phyloP scores from a whole-genome alignment of 805 yeast species.

The Saturnispora diversa region DNA sequence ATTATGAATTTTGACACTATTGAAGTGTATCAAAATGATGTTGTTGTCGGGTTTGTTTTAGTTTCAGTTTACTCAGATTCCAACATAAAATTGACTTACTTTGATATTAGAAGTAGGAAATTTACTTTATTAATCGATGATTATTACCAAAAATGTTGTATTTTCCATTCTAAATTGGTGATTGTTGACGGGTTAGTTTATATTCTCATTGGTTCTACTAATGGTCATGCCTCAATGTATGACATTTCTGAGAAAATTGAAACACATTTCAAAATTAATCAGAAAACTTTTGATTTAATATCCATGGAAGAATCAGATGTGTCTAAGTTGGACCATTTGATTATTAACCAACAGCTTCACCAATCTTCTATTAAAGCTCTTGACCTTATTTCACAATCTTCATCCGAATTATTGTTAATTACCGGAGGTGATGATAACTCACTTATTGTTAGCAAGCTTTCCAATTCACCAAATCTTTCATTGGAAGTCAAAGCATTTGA shows the following conservation, averaged over 20 bases:
- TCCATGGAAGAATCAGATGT: background rate
- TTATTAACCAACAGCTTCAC: slow-evolving; percentile 50
- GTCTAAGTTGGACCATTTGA: slow-evolving; percentile 18
- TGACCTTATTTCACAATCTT: slow-evolving; percentile 19
- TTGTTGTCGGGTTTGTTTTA: slow-evolving; percentile 40
- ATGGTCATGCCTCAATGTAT: slow-evolving; percentile 69
- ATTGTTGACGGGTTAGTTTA: slow-evolving; percentile 23
- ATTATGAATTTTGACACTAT: slow-evolving; percentile 74
- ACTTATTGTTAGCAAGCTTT: slow-evolving; percentile 33
- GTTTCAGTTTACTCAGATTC: slow-evolving; percentile 84
- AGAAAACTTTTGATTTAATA: background rate
- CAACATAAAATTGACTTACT: slow-evolving; percentile 56
- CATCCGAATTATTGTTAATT: slow-evolving; percentile 30
- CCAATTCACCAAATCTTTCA: slow-evolving; percentile 25
- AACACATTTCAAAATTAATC: slow-evolving; percentile 12
- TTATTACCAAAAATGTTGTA: slow-evolving; percentile 65
- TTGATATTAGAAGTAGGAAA: slow-evolving; percentile 28
- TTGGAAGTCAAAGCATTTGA: slow-evolving; percentile 30
- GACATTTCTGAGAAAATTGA: slow-evolving; percentile 31
- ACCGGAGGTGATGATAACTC: slow-evolving; percentile 96
- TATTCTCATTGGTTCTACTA: slow-evolving; percentile 65
- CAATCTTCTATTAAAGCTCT: slow-evolving; percentile 78
- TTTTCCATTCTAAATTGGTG: slow-evolving; percentile 52
- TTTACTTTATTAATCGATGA: slow-evolving; percentile 43
- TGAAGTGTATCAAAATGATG: slow-evolving; percentile 26